Base-by-base conservation (phyloP, 768 basidiomycete species). In the Amanita exitialis region DNA sequence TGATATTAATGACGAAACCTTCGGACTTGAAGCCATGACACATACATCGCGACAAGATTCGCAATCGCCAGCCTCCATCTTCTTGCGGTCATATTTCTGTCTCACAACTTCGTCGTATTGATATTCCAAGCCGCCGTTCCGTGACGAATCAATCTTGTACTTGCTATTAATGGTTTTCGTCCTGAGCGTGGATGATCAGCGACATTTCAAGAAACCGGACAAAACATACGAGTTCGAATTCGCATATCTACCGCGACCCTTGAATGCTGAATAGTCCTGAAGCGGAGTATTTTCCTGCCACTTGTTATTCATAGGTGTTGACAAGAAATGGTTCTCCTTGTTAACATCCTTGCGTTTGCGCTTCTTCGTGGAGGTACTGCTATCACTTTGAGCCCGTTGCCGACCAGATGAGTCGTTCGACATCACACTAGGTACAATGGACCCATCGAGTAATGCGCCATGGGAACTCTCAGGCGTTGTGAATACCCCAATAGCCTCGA, bases 101-200 rank as follows among this genome's bases (percentile, higher is more conserved):
- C 90, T 70, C 13, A 86, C 83, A n/a, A 87, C 85, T 44, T 83
- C 81, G 39, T 91, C 84, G 58, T 76, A 95, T 56, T 83, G 80
- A 61, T 76, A 84, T 38, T 69, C 66, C 8, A 79, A 42, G 0
- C 89, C 91, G 0, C 73, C 70, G 61, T 95, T 95, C 32, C 65
- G 69, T 6, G 66, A 65, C 3, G 80, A 77, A 56, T 87, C 73
- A 46, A 94, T 84, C 49, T 77, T 76, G 61, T 79, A 92, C 7
- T 68, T 62, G 5, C 79, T 71, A 56, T 83, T 87, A 58, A 87
- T 80, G 2, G 80, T 77, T 23, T 62, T 64, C 8, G 68, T 61
- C 34, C 57, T 59, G 7, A 48, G 27, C 16, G 30, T 44, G 15
- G 39, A 47, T 32, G 28, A 27, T 16, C 41, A 30, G 4, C 50